Evolutionary conservation across 2,329 filamentous ascomycete genomes (phyloP).

Genomic region (Microdochium trichocladiopsis): DNA sequence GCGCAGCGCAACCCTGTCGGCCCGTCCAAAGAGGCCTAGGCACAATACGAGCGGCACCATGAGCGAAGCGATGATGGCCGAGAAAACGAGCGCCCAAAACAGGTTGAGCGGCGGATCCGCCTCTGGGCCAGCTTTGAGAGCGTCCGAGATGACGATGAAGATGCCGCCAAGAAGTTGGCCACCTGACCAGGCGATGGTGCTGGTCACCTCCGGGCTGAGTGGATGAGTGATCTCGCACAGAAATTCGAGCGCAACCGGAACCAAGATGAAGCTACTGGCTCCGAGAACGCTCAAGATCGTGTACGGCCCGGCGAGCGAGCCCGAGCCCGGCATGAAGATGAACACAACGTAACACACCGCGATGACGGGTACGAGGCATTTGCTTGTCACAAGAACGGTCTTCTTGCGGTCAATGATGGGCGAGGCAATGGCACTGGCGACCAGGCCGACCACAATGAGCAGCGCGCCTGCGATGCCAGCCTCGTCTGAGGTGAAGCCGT

Average conservation of each 20-base stretch:
- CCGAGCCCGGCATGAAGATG: conserved; percentile 66
- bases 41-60: conserved; percentile 61
- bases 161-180: conserved; percentile 80
- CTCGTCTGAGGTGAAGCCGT: conserved; percentile 75
- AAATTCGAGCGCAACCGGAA: conserved; percentile 82
- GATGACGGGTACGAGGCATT: conserved; percentile 67
- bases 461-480: conserved; percentile 86
- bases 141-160: conserved; percentile 79
- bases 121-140: conserved; percentile 49
- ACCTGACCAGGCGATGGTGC: conserved; percentile 75
- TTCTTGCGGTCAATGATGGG: conserved; percentile 85
- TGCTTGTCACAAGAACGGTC: conserved; percentile 66
- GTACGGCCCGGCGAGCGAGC: conserved; percentile 59
- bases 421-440: conserved; percentile 66
- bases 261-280: conserved; percentile 69
- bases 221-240: conserved; percentile 84
- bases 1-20: conserved; percentile 40
- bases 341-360: conserved; percentile 68
- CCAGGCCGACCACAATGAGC: conserved; percentile 81
- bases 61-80: conserved; percentile 62
- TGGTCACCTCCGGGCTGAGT: conserved; percentile 77
- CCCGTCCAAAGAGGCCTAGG: conserved; percentile 63
- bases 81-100: conserved; percentile 68
- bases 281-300: conserved; percentile 70
- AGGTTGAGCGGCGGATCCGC: conserved; percentile 63